These are phyloP conservation scores for Beauveria sp. DNA, from an alignment of 2,329 filamentous ascomycete genomes.

Conservation along the genomic window DNA sequence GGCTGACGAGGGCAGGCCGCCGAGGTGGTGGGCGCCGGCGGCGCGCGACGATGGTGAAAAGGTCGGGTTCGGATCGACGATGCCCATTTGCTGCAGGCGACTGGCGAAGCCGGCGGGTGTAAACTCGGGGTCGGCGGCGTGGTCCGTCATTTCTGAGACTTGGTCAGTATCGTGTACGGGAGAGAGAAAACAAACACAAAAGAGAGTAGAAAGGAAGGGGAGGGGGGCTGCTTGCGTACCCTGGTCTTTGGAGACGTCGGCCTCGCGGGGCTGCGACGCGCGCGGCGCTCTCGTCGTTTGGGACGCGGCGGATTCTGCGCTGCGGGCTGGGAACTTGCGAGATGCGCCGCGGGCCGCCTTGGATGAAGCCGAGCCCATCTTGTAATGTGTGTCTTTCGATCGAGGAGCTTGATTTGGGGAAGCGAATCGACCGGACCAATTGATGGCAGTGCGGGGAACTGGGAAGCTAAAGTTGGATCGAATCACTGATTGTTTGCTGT, in stretches of 20 bases:
- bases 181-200: too few species aligned
- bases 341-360: constrained; percentile 33
- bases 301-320: constrained; percentile 20
- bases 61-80: constrained; percentile 46
- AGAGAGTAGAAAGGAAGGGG: too few species aligned
- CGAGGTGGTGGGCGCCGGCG: constrained; percentile 10
- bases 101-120: constrained; percentile 38
- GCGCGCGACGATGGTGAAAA: constrained; percentile 45
- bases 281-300: background rate
- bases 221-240: background rate
- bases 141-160: constrained; percentile 23
- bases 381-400: background rate
- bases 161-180: too few species aligned
- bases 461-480: too few species aligned
- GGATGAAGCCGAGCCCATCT: constrained; percentile 40
- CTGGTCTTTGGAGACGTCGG: constrained; percentile 14
- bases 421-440: background rate
- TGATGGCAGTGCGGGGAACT: too few species aligned
- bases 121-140: constrained; percentile 34
- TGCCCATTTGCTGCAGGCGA: constrained; percentile 47
- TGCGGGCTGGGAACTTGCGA: constrained; percentile 38
- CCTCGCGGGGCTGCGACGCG: constrained; percentile 9
- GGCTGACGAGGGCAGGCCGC: constrained; percentile 16
- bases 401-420: background rate
- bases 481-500: too few species aligned